Evolutionary conservation across 2,329 filamentous ascomycete species (phyloP).

Genomic region (Clarireedia sp.): DNA sequence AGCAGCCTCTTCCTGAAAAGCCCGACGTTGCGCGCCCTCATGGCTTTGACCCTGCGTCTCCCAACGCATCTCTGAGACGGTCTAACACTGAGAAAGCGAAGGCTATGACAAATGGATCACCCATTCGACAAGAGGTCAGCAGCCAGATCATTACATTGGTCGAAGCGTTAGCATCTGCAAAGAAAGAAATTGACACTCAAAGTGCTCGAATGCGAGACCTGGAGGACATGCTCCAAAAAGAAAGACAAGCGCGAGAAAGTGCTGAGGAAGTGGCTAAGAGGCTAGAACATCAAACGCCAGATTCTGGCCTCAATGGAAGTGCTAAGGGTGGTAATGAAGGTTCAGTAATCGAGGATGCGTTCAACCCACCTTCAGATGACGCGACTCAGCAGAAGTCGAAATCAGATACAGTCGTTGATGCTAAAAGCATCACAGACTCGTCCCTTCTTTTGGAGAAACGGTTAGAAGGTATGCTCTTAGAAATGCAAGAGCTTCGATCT

Average conservation of each 20-base stretch:
- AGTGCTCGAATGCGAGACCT: slow-evolving; percentile 70
- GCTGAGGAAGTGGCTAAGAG: slow-evolving; percentile 76
- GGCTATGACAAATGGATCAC: slow-evolving; percentile 39
- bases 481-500: slow-evolving; percentile 24
- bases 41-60: slow-evolving; percentile 34
- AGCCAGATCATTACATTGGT: slow-evolving; percentile 78
- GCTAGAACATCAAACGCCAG: slow-evolving; percentile 50
- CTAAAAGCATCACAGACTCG: slow-evolving; percentile 72
- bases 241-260: slow-evolving; percentile 71
- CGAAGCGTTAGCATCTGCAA: slow-evolving; percentile 75
- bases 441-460: slow-evolving; percentile 37
- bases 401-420: slow-evolving; percentile 44
- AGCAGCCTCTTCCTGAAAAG: slow-evolving; percentile 89
- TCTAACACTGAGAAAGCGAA: slow-evolving; percentile 69
- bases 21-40: slow-evolving; percentile 57
- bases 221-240: slow-evolving; percentile 68
- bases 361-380: slow-evolving; percentile 34
- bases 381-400: slow-evolving; percentile 22
- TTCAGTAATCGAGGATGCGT: slow-evolving; percentile 37
- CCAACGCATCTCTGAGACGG: slow-evolving; percentile 58
- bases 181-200: slow-evolving; percentile 81
- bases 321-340: slow-evolving; percentile 32
- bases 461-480: slow-evolving; percentile 23
- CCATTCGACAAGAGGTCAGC: slow-evolving; percentile 43
- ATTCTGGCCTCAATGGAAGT: slow-evolving; percentile 34